A percentile compares a stretch with the other conserved stretches of the same genome.
Evolutionary conservation across 805 yeast genomes (phyloP).

Genomic region (Candida multigemmis): DNA sequence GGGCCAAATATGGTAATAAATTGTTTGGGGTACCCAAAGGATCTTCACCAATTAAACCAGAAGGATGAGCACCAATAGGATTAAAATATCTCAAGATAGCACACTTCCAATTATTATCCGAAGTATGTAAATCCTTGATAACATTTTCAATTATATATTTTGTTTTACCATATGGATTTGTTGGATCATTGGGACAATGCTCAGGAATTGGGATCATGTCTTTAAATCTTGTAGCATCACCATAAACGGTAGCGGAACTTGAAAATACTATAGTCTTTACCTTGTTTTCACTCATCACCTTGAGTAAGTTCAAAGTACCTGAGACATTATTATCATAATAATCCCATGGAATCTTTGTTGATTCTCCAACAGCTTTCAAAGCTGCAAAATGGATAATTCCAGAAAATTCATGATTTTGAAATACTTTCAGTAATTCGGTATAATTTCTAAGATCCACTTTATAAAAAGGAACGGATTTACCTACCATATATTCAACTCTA

Average conservation of each 20-base stretch:
- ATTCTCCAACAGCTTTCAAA: conserved; percentile 76
- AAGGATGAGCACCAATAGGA: conserved; percentile 82
- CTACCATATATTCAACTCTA: conserved; percentile 48
- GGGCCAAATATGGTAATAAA: conserved; percentile 65
- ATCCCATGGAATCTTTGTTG: conserved; percentile 53
- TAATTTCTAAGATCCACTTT: conserved; percentile 47
- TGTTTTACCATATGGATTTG: conserved; percentile 72
- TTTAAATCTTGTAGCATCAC: conserved; percentile 66
- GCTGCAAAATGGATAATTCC: conserved; percentile 78
- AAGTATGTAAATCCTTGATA: conserved; percentile 41
- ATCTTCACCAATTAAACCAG: conserved; percentile 75
- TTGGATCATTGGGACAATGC: conserved; percentile 64
- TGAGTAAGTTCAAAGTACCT: conserved; percentile 54
- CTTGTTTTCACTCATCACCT: conserved; percentile 37
- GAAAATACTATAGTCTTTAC: conserved; percentile 58
- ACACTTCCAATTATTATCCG: conserved; percentile 36
- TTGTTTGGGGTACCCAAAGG: conserved; percentile 74
- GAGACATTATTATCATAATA: conserved; percentile 62
- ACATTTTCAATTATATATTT: conserved; percentile 59
- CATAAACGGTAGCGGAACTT: conserved; percentile 78
- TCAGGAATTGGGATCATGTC: conserved; percentile 76
- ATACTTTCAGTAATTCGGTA: conserved; percentile 38
- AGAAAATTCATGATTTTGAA: conserved; percentile 38
- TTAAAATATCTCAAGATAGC: conserved; percentile 74
- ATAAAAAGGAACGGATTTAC: conserved; percentile 42